phyloP scores from a whole-genome alignment of 2,329 filamentous ascomycete genomes.

The Fusarium staphyleae region DNA sequence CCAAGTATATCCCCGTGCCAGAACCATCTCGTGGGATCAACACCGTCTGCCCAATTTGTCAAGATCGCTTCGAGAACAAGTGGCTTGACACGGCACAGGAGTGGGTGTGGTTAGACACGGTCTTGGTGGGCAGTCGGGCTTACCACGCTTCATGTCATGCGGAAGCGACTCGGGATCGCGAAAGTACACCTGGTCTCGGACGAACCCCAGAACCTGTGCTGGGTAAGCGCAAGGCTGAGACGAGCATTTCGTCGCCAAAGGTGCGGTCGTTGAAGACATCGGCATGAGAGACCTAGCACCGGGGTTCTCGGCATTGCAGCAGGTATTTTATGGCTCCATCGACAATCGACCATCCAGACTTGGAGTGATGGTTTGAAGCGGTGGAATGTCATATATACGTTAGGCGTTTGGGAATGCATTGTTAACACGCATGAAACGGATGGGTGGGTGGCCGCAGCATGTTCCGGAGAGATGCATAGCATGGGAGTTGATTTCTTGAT shows the following conservation, averaged over 20 bases:
- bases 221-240: constrained; percentile 79
- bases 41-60: constrained; percentile 88
- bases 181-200: constrained; percentile 52
- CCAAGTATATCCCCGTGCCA: constrained; percentile 83
- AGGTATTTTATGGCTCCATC: not conserved
- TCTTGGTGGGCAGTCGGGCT: constrained; percentile 77
- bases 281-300: constrained; percentile 28
- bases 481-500: constrained; percentile 25
- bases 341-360: not conserved
- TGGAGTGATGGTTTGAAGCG: not conserved
- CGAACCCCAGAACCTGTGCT: constrained; percentile 70
- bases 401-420: constrained; percentile 30
- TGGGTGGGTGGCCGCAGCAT: constrained; percentile 1
- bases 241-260: constrained; percentile 52
- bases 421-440: constrained; percentile 18
- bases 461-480: constrained; percentile 23
- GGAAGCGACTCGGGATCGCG: constrained; percentile 76
- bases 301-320: not conserved
- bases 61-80: constrained; percentile 90
- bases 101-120: constrained; percentile 94
- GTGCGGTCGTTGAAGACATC: constrained; percentile 48
- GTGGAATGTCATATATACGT: not conserved
- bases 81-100: constrained; percentile 95
- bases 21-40: constrained; percentile 78
- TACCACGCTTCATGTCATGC: constrained; percentile 91